Percentiles rank a stretch among this genome's conserved stretches.
Conservation (phyloP, 2,329 filamentous ascomycete genomes). For the Calonectria henricotiae region DNA sequence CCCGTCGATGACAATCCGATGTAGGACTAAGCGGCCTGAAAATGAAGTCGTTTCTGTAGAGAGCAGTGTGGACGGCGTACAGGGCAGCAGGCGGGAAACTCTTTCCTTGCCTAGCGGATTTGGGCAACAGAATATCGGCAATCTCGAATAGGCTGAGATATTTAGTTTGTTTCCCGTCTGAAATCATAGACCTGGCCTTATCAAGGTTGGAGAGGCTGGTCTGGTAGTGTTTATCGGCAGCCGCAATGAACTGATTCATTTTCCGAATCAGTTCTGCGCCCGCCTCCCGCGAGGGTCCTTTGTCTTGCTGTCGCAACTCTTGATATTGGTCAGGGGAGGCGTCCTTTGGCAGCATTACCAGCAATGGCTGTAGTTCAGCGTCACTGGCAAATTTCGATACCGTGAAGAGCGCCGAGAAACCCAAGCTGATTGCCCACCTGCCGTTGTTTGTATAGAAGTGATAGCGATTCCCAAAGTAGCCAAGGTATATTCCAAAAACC, state of each 20-base stretch:
- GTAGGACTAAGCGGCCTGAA: conserved; percentile 71
- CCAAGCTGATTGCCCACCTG: conserved; percentile 64
- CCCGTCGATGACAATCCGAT: conserved; percentile 65
- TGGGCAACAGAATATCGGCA: conserved; percentile 63
- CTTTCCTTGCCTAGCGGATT: conserved; percentile 55
- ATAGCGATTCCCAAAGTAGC: conserved; percentile 66
- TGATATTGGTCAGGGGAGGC: conserved; percentile 55
- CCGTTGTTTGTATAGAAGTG: conserved; percentile 72
- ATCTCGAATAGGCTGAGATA: conserved; percentile 70
- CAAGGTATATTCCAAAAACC: conserved; percentile 70
- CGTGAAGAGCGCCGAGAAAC: conserved; percentile 66
- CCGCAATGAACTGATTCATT: conserved; percentile 65
- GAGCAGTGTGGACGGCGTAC: conserved; percentile 80
- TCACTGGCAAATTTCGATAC: conserved; percentile 64
- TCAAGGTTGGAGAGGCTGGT: conserved; percentile 66
- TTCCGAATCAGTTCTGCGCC: conserved; percentile 64
- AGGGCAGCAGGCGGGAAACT: conserved; percentile 67
- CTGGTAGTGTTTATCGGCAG: conserved; percentile 65
- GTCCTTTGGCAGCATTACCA: conserved; percentile 54
- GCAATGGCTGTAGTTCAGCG: conserved; percentile 61
- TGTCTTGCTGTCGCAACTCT: conserved; percentile 53
- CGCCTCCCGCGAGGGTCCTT: conserved; percentile 64
- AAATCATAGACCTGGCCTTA: conserved; percentile 62
- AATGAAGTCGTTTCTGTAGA: conserved; percentile 73
- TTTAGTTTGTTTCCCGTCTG: conserved; percentile 57